Evolutionary conservation across 805 yeast species (phyloP), one percentile per base, ranked within the genome.

Genomic region (Yarrowia osloensis): DNA sequence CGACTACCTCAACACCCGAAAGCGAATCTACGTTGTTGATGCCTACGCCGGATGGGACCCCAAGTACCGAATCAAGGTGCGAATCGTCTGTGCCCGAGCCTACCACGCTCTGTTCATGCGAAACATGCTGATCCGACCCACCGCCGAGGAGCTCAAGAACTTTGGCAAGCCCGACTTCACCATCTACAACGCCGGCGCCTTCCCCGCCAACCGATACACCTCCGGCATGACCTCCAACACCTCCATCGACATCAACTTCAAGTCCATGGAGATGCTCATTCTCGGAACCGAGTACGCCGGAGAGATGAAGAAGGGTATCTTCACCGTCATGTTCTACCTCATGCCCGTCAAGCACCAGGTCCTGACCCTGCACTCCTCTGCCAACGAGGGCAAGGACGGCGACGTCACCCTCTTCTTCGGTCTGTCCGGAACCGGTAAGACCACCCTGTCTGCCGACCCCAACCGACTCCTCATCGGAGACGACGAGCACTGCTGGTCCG

Each of bases 21-120:
- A 89, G 74, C 91, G 92, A 78, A 87, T 95, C 74, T 94, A 89
- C 80, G 93, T 94, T 70, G 92, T 94, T 71, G 99, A 94, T 77
- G 98, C 98, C 13, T 94, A 79, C 77, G 99, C 98, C 57, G 99
- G 99, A 72, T 94, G 99, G 99, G 99, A 94, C 79, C 97, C 98
- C 76, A 88, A 91, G 76, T 94, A 94, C 86, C 87, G 98, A 82
- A 86, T 93, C 78, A 94, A 94, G 83, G 96, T 93, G 68, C 87
- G 98, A 81, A 88, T 93, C 71, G 94, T 93, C 67, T 93, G 98
- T 82, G 98, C 98, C 69, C 88, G 99, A 79, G 98, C 99, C 67
- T 94, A 94, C 84, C 99, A 94, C 77, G 98, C 98, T 22, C 81
- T 94, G 73, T 94, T 94, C 83, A 94, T 94, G 99, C 89, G 96